Base-by-base conservation (phyloP, 2,329 filamentous ascomycete species). In the Trichophyton benhamiae region DNA sequence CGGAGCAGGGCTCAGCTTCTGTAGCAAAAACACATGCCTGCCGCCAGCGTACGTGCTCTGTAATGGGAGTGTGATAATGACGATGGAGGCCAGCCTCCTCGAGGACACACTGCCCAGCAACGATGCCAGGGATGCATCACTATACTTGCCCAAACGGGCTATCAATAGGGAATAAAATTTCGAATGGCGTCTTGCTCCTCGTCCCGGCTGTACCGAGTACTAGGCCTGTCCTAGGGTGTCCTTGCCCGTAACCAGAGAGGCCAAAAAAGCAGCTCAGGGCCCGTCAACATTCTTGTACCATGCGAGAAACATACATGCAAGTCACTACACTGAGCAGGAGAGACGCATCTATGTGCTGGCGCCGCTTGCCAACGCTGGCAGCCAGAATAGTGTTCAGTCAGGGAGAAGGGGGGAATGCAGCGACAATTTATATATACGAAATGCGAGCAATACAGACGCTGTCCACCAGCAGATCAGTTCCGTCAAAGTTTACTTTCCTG, bases 341-440 rank as follows among this genome's bases (percentile, higher is more conserved):
- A 53, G 49, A 55, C 30, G 49, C 49, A 55, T 55, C 49, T 55
- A 55, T 55, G 49, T 55, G 49, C 49, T 55, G 49, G 49, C 49
- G 49, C 49, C 49, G 49, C 49, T 36, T 55, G 30, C 27, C 49
- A 27, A 36, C 15, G 15, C 49, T 8, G 13, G 6, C 49, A 55
- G 49, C 49, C 41, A 33, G 13, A 36, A 55, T 55, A 55, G 49
- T 27, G 49, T 36, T 55, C 27, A 36, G 25, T 33, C 25, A 33
- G 49, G 49, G 49, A 55, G 30, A 33, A 11, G 49, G 30, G 22
- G 49, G 49, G 49, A 55, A 20, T 55, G 49, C 49, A 55, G 27
- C 49, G 49, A 55, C 30, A 36, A 33, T 55, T 17, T 55, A 55
- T 55, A 55, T 33, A 17, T 55, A 17, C 27, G 46, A 49, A 6